A percentile compares a stretch with the other conserved stretches of the same genome.
phyloP scores from a whole-genome alignment of 2,329 filamentous ascomycete species.

The Pyrenochaeta sp. region DNA sequence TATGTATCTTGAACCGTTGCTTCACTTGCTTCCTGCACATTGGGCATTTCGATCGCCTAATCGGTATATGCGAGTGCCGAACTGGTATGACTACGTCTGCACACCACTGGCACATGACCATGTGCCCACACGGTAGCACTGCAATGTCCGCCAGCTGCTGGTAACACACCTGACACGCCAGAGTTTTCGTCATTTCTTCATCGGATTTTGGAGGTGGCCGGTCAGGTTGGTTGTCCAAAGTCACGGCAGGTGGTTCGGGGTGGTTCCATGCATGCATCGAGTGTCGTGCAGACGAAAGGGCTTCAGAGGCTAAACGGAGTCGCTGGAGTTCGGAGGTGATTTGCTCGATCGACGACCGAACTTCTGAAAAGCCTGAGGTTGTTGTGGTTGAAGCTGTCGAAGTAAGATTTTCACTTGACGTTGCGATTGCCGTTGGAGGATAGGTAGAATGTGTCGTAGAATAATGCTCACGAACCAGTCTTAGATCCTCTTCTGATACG shows the following conservation, averaged over 20 bases:
- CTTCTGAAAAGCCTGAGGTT: conserved; percentile 10
- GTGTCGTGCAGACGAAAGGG: conserved; percentile 20
- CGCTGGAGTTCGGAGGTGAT: conserved; percentile 25
- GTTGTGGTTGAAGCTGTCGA: conserved; percentile 8
- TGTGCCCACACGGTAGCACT: conserved; percentile 63
- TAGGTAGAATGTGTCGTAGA: neutral
- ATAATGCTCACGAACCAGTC: neutral
- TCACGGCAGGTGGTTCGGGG: conserved; percentile 27
- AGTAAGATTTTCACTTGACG: conserved; percentile 1
- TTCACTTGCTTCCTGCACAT: conserved; percentile 57
- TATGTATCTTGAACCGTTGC: conserved; percentile 53
- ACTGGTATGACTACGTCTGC: conserved; percentile 60
- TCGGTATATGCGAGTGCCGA: conserved; percentile 52
- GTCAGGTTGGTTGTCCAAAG: conserved; percentile 57
- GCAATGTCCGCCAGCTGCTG: conserved; percentile 62
- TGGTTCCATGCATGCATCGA: conserved; percentile 21
- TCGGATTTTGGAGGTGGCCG: conserved; percentile 59
- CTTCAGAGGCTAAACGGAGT: conserved; percentile 25
- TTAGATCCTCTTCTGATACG: neutral
- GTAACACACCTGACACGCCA: conserved; percentile 64
- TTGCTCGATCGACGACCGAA: conserved; percentile 27
- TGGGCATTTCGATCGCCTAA: conserved; percentile 53
- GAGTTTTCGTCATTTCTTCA: conserved; percentile 58
- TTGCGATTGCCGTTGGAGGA: conserved; percentile 3
- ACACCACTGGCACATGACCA: conserved; percentile 65